Evolutionary conservation across 2,329 filamentous ascomycete species (phyloP).

Genomic region (Exophiala viscosa): DNA sequence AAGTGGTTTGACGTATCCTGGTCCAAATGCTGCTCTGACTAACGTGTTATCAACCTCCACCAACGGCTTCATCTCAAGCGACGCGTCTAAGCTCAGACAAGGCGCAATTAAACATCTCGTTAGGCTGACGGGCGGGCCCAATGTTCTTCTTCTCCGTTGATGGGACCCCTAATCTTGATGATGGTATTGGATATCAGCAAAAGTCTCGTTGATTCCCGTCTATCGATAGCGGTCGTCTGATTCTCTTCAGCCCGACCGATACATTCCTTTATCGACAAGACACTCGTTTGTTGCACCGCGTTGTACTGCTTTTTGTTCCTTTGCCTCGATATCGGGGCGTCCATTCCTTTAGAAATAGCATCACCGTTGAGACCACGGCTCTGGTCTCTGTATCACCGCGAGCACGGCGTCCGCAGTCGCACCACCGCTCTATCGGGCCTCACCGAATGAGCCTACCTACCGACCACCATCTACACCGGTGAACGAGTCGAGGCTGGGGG

Average conservation of each 20-base stretch:
- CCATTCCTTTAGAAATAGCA: conserved; percentile 1
- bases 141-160: conserved; percentile 11
- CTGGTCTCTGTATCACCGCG: conserved; percentile 32
- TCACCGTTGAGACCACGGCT: conserved; percentile 24
- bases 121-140: conserved; percentile 24
- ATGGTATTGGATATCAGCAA: conserved; percentile 19
- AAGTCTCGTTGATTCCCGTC: conserved; percentile 21
- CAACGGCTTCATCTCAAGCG: conserved; percentile 14
- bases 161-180: conserved; percentile 13
- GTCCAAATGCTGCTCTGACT: not conserved
- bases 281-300: conserved; percentile 2
- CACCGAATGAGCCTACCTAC: conserved; percentile 50
- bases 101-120: conserved; percentile 23
- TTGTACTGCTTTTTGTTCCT: conserved; percentile 1
- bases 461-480: conserved; percentile 43
- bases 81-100: conserved; percentile 20
- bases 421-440: conserved; percentile 57
- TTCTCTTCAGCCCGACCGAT: conserved; percentile 12
- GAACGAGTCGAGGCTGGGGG: conserved; percentile 45
- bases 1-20: not conserved
- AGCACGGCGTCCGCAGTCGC: conserved; percentile 58
- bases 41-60: not conserved
- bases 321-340: conserved; percentile 1
- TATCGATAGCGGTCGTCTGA: conserved; percentile 21
- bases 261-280: conserved; percentile 8